Base-by-base conservation (phyloP, 768 basidiomycete genomes). In the Xanthoconium stramineum region DNA sequence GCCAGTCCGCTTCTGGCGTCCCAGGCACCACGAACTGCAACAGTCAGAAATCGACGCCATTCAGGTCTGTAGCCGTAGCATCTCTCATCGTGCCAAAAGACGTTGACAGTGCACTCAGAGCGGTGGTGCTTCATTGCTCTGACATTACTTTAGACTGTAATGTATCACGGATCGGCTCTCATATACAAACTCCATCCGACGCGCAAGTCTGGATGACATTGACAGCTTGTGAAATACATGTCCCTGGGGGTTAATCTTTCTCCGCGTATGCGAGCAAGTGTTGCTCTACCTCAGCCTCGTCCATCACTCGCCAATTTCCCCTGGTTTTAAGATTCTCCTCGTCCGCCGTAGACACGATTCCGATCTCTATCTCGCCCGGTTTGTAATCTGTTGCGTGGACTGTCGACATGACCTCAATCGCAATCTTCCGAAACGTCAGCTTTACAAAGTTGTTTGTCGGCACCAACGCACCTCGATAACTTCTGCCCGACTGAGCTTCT, bases 371-470 rank as follows among this genome's bases (percentile, higher is more conserved):
- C 73, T 98, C 97, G 11, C 85, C 86, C 0, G 92, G 79, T 73
- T 98, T 99, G 78, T 94, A 97, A 70, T 99, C 97, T 2, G 94
- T 97, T 38, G 93, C 86, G 65, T 96, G 91, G 28, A 98, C 94
- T 0, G 85, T 89, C 45, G 93, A 95, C 79, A 98, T 91, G 13
- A 87, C 85, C 71, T 98, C 95, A 52, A 98, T 95, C 0, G 94
- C 95, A 75, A 95, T 83, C 93, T 96, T 61, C 29, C 52, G 33
- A 3, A 38, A 28, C 13, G 36, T 60, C 50, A 62, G 52, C 33
- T 56, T 50, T 10, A 12, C n/a, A 30, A 3, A 8, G 33, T 20
- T 14, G 5, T 24, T 14, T 11, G n/a, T 46, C 14, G 35, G 35
- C 12, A 24, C 35, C 42, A 37, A 63, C 85, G 53, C 60, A 94